A percentile compares a stretch with the other conserved stretches of the same genome.
These are phyloP conservation scores for Calycina herbarum DNA, from an alignment of 2,329 filamentous ascomycete genomes.

Conservation along the genomic window DNA sequence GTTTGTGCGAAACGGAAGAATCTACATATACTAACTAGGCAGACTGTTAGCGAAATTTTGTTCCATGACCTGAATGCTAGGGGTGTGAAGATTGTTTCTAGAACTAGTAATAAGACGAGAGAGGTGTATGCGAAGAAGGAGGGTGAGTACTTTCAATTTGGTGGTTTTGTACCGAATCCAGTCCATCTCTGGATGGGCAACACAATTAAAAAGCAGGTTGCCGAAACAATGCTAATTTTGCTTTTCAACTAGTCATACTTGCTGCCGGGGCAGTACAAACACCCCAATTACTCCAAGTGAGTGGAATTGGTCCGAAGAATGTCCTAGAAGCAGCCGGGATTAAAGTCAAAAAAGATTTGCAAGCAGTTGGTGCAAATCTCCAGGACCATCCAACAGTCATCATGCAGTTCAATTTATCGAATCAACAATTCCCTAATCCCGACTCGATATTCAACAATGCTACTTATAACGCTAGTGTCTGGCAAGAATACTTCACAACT, in stretches of 20 bases:
- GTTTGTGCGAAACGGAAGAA: constrained; percentile 8
- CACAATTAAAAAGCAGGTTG: background rate
- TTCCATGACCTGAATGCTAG: constrained; percentile 3
- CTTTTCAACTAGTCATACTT: constrained; percentile 25
- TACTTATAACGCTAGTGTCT: constrained; percentile 38
- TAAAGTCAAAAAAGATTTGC: constrained; percentile 16
- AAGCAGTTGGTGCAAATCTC: constrained; percentile 25
- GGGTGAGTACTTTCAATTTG: background rate
- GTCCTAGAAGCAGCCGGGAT: constrained; percentile 20
- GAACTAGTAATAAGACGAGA: background rate
- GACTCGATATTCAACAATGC: constrained; percentile 14
- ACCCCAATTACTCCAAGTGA: constrained; percentile 37
- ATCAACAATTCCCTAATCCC: constrained; percentile 15
- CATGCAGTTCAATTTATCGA: constrained; percentile 11
- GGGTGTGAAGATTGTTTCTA: constrained; percentile 1
- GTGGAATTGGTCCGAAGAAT: constrained; percentile 31
- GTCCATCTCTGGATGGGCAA: no score
- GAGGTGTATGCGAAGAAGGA: constrained; percentile 8
- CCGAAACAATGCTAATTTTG: background rate
- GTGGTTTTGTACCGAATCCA: background rate
- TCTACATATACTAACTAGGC: constrained; percentile 5
- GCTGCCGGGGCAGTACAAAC: constrained; percentile 29
- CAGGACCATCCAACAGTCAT: constrained; percentile 15
- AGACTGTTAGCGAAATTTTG: constrained; percentile 8
- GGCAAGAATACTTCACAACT: constrained; percentile 24